phyloP scores from a whole-genome alignment of 2,329 filamentous ascomycete species.

The Corniculantispora saksenae region DNA sequence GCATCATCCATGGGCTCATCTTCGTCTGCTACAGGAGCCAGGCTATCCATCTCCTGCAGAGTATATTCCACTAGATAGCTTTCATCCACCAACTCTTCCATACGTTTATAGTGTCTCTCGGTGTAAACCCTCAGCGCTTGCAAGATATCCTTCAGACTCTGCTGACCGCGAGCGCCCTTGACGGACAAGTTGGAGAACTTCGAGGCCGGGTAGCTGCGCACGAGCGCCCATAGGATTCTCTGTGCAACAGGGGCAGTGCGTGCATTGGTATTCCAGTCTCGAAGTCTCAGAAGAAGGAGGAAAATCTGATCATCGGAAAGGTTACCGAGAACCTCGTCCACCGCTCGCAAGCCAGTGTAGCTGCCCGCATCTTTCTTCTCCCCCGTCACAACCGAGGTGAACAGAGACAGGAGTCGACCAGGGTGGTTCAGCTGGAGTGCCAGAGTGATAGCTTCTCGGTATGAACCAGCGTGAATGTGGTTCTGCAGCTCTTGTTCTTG shows the following conservation, averaged over 20 bases:
- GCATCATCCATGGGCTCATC: conserved; percentile 40
- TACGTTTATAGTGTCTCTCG: conserved; percentile 85
- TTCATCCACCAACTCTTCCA: conserved; percentile 90
- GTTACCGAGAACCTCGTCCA: conserved; percentile 80
- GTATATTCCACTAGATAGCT: conserved; percentile 95
- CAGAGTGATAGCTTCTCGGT: conserved; percentile 88
- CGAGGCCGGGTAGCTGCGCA: conserved; percentile 77
- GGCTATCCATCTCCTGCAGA: conserved; percentile 85
- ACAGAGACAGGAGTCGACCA: conserved; percentile 78
- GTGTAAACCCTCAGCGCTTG: conserved; percentile 89
- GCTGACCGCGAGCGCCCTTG: conserved; percentile 57
- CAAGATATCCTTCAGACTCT: conserved; percentile 78
- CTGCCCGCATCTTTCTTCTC: conserved; percentile 61
- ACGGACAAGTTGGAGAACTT: conserved; percentile 72
- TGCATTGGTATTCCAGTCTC: conserved; percentile 98
- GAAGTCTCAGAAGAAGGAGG: conserved; percentile 73
- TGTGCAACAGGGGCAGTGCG: conserved; percentile 84
- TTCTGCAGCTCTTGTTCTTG: conserved; percentile 95
- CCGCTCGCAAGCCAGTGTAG: conserved; percentile 64
- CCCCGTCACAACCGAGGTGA: conserved; percentile 74
- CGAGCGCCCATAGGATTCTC: conserved; percentile 75
- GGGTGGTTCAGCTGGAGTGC: conserved; percentile 94
- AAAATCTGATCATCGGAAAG: conserved; percentile 86
- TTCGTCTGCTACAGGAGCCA: conserved; percentile 48
- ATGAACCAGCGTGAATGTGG: conserved; percentile 83